A percentile compares a stretch with the other conserved stretches of the same genome.
phyloP scores from a whole-genome alignment of 1,284 basidiomycete genomes.

The Boletellus deceptivus region DNA sequence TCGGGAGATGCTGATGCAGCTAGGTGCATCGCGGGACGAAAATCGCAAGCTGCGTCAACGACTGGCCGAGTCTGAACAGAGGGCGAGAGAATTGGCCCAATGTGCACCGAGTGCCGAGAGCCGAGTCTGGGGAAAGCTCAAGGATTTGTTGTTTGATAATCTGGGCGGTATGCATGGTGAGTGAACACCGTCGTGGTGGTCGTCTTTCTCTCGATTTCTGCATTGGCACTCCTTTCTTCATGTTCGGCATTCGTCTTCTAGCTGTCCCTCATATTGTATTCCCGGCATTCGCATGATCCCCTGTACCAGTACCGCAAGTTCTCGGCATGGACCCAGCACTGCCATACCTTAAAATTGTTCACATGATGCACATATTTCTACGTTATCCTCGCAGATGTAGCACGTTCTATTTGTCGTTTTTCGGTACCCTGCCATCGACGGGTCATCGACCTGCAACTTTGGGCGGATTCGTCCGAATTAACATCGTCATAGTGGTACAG shows the following conservation, averaged over 20 bases:
- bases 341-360: constrained; percentile 23
- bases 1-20: constrained; percentile 15
- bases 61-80: constrained; percentile 25
- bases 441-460: constrained; percentile 4
- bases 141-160: constrained; percentile 32
- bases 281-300: constrained; percentile 22
- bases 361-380: constrained; percentile 16
- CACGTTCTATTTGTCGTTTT: constrained; percentile 18
- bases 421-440: constrained; percentile 6
- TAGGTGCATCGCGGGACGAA: constrained; percentile 22
- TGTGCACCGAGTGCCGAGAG: constrained; percentile 15
- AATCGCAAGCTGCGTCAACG: constrained; percentile 23
- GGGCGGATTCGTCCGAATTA: constrained; percentile 1
- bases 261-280: constrained; percentile 22
- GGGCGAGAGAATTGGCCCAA: constrained; percentile 16
- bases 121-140: constrained; percentile 30
- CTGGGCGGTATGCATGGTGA: constrained; percentile 21
- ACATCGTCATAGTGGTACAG: constrained; percentile 15
- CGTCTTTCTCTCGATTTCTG: constrained; percentile 1
- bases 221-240: constrained; percentile 6
- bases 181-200: constrained; percentile 9
- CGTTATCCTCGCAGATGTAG: constrained; percentile 22
- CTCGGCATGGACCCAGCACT: constrained; percentile 23
- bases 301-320: constrained; percentile 21
- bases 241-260: constrained; percentile 6